Evolutionary conservation across 192 early-diverging fungal species (phyloP), one percentile per base, ranked within the genome.

Genomic region (Lobosporangium transversale): DNA sequence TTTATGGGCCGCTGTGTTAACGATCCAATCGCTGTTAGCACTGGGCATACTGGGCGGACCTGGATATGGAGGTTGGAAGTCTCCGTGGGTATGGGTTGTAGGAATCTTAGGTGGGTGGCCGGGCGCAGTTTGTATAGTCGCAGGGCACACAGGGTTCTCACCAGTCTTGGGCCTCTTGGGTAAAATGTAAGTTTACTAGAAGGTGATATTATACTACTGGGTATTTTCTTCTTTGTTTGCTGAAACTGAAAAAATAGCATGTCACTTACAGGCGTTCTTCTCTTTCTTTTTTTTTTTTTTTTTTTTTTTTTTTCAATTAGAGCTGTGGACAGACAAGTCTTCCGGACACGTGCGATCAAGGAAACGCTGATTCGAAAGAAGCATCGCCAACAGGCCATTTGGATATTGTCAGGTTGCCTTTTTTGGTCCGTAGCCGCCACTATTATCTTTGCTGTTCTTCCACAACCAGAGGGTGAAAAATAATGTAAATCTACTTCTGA

Each of bases 71-170:
- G n/a, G n/a, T n/a, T 75, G 70, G 70, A 59, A 15, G 0, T 24
- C 57, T 1, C 63, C 63, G 0, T 75, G 63, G 70, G 62, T 66
- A 8, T 75, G 62, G 62, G 44, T 66, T 18, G 58, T 66, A 5
- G 63, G 63, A 1, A 11, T 75, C 15, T 10, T 66, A 11, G 62
- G 50, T 24, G 70, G 70, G 54, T 66, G 43, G 49, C 26, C 45
- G 26, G 62, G 62, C 1, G 27, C 62, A 0, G 10, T 66, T 0
- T 66, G 48, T 31, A 33, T 75, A 14, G 49, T 44, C 1, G 66
- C 70, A 3, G 70, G 62, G 2, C 9, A 63, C 12, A 32, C 44
- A 10, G 63, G 53, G 26, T 75, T 75, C 44, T 66, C 70, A 1
- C 70, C 70, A 18, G 6, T 61, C 3, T 31, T 66, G 15, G 70